Evolutionary conservation across 768 basidiomycete species (phyloP), one percentile per base, ranked within the genome.

Genomic region (Trametes punicea): DNA sequence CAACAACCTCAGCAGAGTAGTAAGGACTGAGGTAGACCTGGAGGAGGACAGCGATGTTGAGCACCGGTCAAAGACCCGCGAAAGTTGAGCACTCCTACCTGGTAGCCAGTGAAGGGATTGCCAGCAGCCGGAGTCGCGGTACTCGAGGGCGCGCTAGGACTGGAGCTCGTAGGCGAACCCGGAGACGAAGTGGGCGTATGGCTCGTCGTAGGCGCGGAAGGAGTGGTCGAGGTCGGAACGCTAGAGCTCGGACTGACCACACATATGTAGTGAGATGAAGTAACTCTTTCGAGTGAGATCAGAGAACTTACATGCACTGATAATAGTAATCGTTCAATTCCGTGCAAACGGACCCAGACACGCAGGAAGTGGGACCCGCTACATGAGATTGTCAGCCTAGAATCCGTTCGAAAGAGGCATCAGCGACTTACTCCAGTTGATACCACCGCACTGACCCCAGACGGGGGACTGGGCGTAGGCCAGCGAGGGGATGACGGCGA

Each of bases 381-480:
- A 30, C 15, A 45, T 16, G 15, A 9, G 26, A 6, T 3, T 42
- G 11, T 44, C 2, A 18, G 46, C 21, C 42, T 13, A 9, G 2
- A 34, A 45, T 15, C 9, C 58, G 33, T 59, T 4, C 30, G 20
- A 18, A 9, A 34, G 20, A 30, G 20, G 15, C n/a, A 9, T 11
- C 45, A 23, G 10, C 6, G n/a, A 71, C 78, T 56, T 68, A 81
- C 79, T 69, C 78, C 79, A 80, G 51, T 67, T 70, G 51, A 71
- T 71, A 38, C 81, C 81, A 65, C 81, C 81, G 62, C 82, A 84
- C 62, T 83, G 83, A 7, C 74, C 78, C 44, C 68, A 83, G 31
- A 77, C 44, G 15, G 76, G 70, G 30, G 70, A 62, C 46, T 75
- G 73, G 50, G 79, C 82, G 49, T 66, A 59, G 30, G 75, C 76